phyloP scores from a whole-genome alignment of 768 basidiomycete species.

The Collybia mongolica region DNA sequence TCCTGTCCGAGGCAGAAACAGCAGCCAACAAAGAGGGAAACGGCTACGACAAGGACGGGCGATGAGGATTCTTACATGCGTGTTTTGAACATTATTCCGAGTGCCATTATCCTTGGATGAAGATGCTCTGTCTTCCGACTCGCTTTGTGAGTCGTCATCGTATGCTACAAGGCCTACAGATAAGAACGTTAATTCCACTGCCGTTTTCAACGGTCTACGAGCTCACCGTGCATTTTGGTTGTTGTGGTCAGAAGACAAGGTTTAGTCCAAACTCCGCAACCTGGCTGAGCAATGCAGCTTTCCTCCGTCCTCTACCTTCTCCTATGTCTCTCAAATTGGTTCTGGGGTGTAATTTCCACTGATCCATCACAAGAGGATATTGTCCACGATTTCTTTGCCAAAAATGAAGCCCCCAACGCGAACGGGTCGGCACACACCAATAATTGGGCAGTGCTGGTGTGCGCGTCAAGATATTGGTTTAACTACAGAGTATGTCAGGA shows the following conservation, averaged over 20 bases:
- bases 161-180: constrained; percentile 58
- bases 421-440: constrained; percentile 71
- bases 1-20: constrained; percentile 66
- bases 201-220: background rate
- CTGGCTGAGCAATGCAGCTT: constrained; percentile 23
- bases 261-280: constrained; percentile 18
- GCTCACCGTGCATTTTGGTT: constrained; percentile 10
- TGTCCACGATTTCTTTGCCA: constrained; percentile 45
- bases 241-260: constrained; percentile 13
- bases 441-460: constrained; percentile 98
- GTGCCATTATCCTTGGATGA: constrained; percentile 24
- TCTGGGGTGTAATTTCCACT: constrained; percentile 24
- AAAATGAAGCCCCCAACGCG: constrained; percentile 27
- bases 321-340: constrained; percentile 33
- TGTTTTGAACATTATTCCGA: constrained; percentile 12
- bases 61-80: constrained; percentile 64
- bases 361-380: constrained; percentile 32
- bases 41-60: constrained; percentile 29
- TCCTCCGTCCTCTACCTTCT: constrained; percentile 26
- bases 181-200: too few species aligned
- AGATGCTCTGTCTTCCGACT: constrained; percentile 43
- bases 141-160: constrained; percentile 62
- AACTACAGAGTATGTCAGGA: constrained; percentile 81
- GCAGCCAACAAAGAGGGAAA: constrained; percentile 69
- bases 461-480: constrained; percentile 96